Base-by-base conservation (phyloP, 1,284 basidiomycete species). In the Volvariella volvacea region DNA sequence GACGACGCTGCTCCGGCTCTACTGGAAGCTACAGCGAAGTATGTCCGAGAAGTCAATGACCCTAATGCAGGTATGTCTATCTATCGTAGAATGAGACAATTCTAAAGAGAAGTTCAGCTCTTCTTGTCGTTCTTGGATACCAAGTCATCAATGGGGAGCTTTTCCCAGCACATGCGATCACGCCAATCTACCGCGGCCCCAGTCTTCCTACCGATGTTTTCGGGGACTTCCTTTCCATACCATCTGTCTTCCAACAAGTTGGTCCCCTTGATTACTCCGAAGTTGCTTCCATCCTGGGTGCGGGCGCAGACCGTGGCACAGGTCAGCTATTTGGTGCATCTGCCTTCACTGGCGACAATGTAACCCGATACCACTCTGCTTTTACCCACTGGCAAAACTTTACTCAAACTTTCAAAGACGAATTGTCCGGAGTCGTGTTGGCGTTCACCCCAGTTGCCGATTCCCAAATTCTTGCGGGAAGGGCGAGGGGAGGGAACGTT, bases 141-240 rank as follows among this genome's bases (percentile, higher is more conserved):
- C n/a, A n/a, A n/a, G n/a, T n/a, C n/a, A n/a, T n/a, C n/a, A n/a
- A n/a, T n/a, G n/a, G n/a, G n/a, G n/a, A n/a, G n/a, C n/a, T n/a
- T n/a, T 28, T 28, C 25, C 55, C 12, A 50, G 58, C 16, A 43
- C n/a, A n/a, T n/a, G n/a, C n/a, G n/a, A n/a, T 59, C 22, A 54
- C 55, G 10, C 50, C 62, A 20, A 66, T 68, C 46, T 68, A 67
- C 51, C 60, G 59, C 38, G 67, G 66, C 8, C 52, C 61, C 1
- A 51, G 50, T 2, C 58, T 66, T 10, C 63, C 64, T 6, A 39
- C 48, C 16, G 49, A 49, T 4, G 58, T 63, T 20, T 70, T 65
- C 47, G 60, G 62, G 2, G 64, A 67, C 32, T 64, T 70, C 46
- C 55, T 69, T 19, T 51, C 62, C 12, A 63, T 70, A 19, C 66